Percentiles rank a stretch among this genome's conserved stretches.
phyloP scores from a whole-genome alignment of 345 rosid species.

The Litchi chinensis region DNA sequence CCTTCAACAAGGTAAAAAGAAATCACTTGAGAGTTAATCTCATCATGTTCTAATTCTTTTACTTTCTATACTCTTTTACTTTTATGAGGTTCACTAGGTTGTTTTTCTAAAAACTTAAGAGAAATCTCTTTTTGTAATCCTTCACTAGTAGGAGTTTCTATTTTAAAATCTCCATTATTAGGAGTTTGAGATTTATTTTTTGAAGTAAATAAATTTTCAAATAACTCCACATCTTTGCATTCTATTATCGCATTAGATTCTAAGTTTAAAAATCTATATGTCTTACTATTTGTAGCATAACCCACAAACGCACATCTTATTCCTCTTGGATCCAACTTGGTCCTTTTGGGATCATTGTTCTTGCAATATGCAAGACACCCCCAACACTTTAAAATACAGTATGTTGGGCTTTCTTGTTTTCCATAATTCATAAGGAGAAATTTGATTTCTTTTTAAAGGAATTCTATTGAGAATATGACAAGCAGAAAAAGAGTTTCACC shows the following conservation, averaged over 20 bases:
- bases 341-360: neutral
- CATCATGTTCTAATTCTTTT: neutral
- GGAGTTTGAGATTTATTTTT: too few species aligned
- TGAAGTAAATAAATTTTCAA: conserved; percentile 4
- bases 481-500: conserved; percentile 10
- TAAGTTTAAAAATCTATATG: conserved; percentile 7
- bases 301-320: conserved; percentile 3
- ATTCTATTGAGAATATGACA: conserved; percentile 12
- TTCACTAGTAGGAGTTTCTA: too few species aligned
- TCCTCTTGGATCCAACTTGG: neutral
- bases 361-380: conserved; percentile 5
- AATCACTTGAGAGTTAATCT: neutral
- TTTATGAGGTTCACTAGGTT: too few species aligned
- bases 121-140: too few species aligned
- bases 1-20: neutral
- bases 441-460: neutral
- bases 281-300: neutral
- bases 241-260: conserved; percentile 17
- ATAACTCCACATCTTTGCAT: conserved; percentile 13
- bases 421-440: conserved; percentile 19
- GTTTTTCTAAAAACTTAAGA: too few species aligned
- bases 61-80: neutral
- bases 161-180: neutral
- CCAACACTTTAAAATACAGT: conserved; percentile 15
- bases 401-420: conserved; percentile 9